Evolutionary conservation across 257 asterid genomes (phyloP).

Genomic region (Gentiana straminea): DNA sequence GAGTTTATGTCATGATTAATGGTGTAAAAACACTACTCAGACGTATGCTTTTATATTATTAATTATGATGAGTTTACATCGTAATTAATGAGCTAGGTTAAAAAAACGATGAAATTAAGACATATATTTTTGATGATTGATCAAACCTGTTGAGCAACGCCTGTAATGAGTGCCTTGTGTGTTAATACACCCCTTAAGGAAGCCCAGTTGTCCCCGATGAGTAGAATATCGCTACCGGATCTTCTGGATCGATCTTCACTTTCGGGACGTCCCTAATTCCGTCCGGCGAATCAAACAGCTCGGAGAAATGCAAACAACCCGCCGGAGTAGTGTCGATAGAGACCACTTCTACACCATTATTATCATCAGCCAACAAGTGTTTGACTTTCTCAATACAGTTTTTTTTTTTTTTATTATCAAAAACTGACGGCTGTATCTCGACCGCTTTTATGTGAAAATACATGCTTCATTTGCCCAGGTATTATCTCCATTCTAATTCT

Average conservation of each 20-base stretch:
- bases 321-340: constrained; percentile 6
- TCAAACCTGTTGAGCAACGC: background rate
- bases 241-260: constrained; percentile 15
- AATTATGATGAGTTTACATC: too few species aligned
- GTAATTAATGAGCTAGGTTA: too few species aligned
- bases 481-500: too few species aligned
- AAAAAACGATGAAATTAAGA: too few species aligned
- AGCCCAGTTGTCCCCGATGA: constrained; percentile 34
- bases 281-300: constrained; percentile 2
- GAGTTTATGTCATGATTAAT: too few species aligned
- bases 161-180: constrained; percentile 25
- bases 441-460: too few species aligned
- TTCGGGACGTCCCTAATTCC: constrained; percentile 12
- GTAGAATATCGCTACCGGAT: constrained; percentile 22
- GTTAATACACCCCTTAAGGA: constrained; percentile 33
- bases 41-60: too few species aligned
- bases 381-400: constrained; percentile 8
- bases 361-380: constrained; percentile 3
- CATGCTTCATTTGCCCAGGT: too few species aligned
- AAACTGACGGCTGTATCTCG: too few species aligned
- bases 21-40: too few species aligned
- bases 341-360: constrained; percentile 10
- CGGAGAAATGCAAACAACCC: constrained; percentile 15
- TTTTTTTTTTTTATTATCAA: too few species aligned
- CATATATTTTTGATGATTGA: too few species aligned